Base-by-base conservation (phyloP, 2,329 filamentous ascomycete species). In the Orbilia javanica region DNA sequence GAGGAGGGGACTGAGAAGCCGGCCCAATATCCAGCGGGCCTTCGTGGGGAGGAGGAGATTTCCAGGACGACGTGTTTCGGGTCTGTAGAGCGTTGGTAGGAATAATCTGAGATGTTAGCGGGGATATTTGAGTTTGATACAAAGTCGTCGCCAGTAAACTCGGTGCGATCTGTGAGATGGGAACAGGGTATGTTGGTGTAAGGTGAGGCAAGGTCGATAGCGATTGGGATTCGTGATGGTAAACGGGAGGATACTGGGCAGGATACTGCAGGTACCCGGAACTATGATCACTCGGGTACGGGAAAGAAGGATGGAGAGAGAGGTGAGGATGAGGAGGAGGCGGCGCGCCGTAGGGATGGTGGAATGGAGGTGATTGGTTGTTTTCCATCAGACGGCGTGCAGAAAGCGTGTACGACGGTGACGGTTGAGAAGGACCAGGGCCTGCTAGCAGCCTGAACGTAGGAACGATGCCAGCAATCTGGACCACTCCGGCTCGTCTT, bases 351-450 rank as follows among this genome's bases (percentile, higher is more conserved):
- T 77, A 64, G 55, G 67, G 60, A 60, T 77, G 73, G 55, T 77
- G 57, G 73, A 71, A 71, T 66, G 66, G 73, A 20, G 73, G 66
- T 63, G 73, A 77, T 71, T 77, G 73, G 73, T 77, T 71, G 66
- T 70, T 71, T 77, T 77, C 73, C 73, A 77, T 77, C 73, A 77
- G 66, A 71, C 57, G 50, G 55, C 72, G 64, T 69, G 70, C 63
- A 29, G 46, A 64, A 53, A 46, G 25, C 53, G 48, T 50, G 60
- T 65, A 55, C 29, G 31, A 60, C 25, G 22, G n/a, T 44, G 50
- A 64, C n/a, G 22, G 36, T 60, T 73, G 60, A 7, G 39, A 57
- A 42, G 25, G 36, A 48, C 31, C 31, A 29, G 39, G 48, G 55
- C 25, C 46, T 31, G 72, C 57, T 71, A 67, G 60, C 62, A 69